Conservation (phyloP, 352 stramenopile species). For the Phytophthora palmivora region DNA sequence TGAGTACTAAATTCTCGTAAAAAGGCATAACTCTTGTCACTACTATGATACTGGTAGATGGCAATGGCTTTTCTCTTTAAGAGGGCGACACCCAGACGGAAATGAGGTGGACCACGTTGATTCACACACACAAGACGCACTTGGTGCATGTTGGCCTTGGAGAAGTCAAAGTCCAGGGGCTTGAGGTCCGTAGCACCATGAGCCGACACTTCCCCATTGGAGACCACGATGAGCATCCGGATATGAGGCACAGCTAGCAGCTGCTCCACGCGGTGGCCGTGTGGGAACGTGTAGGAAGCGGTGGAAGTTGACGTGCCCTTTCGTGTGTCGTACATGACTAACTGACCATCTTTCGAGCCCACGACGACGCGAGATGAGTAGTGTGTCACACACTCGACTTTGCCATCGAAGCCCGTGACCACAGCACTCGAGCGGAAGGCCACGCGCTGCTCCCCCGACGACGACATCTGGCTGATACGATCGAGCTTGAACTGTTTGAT, state of each 20-base stretch:
- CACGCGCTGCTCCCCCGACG: conserved; percentile 47
- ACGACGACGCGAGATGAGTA: conserved; percentile 90
- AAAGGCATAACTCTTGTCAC: conserved; percentile 82
- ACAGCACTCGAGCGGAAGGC: conserved; percentile 82
- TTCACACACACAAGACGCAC: conserved; percentile 84
- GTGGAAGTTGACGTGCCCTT: conserved; percentile 71
- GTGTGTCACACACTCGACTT: conserved; percentile 86
- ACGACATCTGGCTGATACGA: conserved; percentile 24
- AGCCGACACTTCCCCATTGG: conserved; percentile 75
- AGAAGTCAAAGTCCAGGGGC: conserved; percentile 82
- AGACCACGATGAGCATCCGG: conserved; percentile 85
- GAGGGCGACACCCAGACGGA: conserved; percentile 76
- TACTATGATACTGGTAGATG: conserved; percentile 87
- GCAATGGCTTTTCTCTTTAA: conserved; percentile 69
- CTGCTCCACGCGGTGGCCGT: conserved; percentile 81
- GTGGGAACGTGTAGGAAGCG: conserved; percentile 74
- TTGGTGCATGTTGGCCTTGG: conserved; percentile 73
- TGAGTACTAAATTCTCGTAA: conserved; percentile 80
- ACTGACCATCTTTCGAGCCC: conserved; percentile 76
- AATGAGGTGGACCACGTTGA: conserved; percentile 84
- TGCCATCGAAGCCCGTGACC: conserved; percentile 78
- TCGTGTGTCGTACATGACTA: conserved; percentile 90
- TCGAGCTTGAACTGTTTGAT: not conserved
- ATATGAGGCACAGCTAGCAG: conserved; percentile 87
- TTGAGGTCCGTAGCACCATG: conserved; percentile 85